Evolutionary conservation across 345 rosid species (phyloP), one percentile per base, ranked within the genome.

Genomic region (Anastatica hierochuntica): DNA sequence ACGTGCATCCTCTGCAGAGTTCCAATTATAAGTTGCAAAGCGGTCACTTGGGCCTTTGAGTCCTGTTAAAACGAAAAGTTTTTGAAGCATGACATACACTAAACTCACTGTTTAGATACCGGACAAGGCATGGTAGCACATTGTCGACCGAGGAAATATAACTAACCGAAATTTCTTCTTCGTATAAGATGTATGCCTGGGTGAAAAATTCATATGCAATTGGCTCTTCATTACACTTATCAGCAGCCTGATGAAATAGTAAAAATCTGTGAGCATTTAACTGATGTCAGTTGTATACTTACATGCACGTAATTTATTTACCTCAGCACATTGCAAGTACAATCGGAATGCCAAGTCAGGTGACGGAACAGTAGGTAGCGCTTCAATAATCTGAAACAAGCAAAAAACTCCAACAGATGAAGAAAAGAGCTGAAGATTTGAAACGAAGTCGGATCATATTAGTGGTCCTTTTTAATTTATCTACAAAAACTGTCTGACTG

Each of bases 291-390:
- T 48, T 30, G 63, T 23, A 62, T 12, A n/a, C 42, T 13, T 45
- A 40, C 11, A 15, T n/a, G 16, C 9, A n/a, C n/a, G 44, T 60
- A 43, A 64, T 42, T 43, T 31, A 47, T 34, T 49, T 76, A 92
- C 99, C 99, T 92, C 99, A 51, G 97, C 99, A 74, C 99, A 92
- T 69, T 88, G 87, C 76, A 92, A 76, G 76, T 81, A 92, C 68
- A 92, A 49, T 62, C 79, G 67, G 60, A 92, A 76, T 24, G 99
- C 94, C 71, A 88, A 58, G 49, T 88, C 99, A 54, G 99, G 94
- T 36, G 87, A 77, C 14, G 99, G 97, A 62, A 84, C 79, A 66
- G 45, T 74, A 39, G 70, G 80, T 37, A 92, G 74, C 12, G 76
- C 84, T 74, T 92, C 99, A 17, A 92, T 71, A 56, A 83, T 79